Base-by-base conservation (phyloP, 441 rosid genomes). In the Omphalea diandra region DNA sequence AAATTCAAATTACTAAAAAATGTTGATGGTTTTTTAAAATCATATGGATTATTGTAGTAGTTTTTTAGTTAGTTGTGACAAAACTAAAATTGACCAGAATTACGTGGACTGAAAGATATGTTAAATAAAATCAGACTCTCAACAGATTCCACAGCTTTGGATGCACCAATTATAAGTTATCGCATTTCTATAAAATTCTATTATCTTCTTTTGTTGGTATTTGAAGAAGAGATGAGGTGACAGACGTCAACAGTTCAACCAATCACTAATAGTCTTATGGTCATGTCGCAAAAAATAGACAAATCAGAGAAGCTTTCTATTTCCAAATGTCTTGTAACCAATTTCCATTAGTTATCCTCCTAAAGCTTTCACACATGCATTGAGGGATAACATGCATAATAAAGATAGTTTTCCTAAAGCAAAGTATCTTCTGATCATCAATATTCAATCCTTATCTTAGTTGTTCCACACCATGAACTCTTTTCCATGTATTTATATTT, bases 371-470 rank as follows among this genome's bases (percentile, higher is more conserved):
- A 31, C 32, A n/a, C 54, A 56, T 41, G 40, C 67, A 57, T 17
- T 7, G 40, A 2, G 20, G 17, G 41, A 65, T 38, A 12, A 61
- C 4, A 57, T 33, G 26, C 35, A 72, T 8, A 22, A 68, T 44
- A 56, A 53, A 47, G 44, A 22, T 29, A 26, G 12, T 26, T 65
- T 61, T 56, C 38, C 41, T n/a, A 31, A 43, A 58, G 53, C 7
- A 50, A 44, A 52, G 43, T 50, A 69, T 69, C 55, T 56, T 49
- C 71, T 12, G 38, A 41, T 17, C 49, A 60, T n/a, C n/a, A n/a
- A n/a, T n/a, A n/a, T n/a, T n/a, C n/a, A n/a, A n/a, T n/a, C n/a
- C n/a, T n/a, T n/a, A n/a, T n/a, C n/a, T n/a, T n/a, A n/a, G n/a
- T n/a, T n/a, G n/a, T n/a, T n/a, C n/a, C n/a, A n/a, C n/a, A n/a